Conservation (phyloP, 1,284 basidiomycete species). For the Pseudozyma sp. region DNA sequence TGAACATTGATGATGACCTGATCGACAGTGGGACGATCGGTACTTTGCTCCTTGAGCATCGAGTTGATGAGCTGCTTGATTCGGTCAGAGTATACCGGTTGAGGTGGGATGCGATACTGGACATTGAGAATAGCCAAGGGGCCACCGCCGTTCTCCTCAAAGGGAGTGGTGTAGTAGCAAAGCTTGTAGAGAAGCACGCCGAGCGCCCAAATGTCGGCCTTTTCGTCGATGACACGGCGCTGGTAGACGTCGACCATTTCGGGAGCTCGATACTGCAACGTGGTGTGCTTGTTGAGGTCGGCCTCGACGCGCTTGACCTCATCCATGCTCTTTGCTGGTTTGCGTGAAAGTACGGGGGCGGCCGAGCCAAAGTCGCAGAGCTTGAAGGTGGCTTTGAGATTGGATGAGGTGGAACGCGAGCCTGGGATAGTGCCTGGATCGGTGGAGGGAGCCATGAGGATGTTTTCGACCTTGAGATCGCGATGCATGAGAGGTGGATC, state of each 20-base stretch:
- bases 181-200: conserved; percentile 82
- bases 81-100: conserved; percentile 88
- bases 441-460: conserved; percentile 75
- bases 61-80: conserved; percentile 83
- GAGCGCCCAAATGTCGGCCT: conserved; percentile 85
- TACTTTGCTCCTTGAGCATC: conserved; percentile 60
- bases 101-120: conserved; percentile 78
- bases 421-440: conserved; percentile 43
- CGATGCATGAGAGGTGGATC: conserved; percentile 90
- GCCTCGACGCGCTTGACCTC: conserved; percentile 83
- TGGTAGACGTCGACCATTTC: conserved; percentile 96
- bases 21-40: conserved; percentile 56
- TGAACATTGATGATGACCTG: conserved; percentile 57
- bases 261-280: conserved; percentile 92
- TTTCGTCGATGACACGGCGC: conserved; percentile 85
- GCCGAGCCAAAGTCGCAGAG: conserved; percentile 98
- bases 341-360: conserved; percentile 71
- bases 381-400: conserved; percentile 76
- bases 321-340: conserved; percentile 57
- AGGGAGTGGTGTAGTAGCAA: conserved; percentile 99
- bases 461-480: conserved; percentile 96
- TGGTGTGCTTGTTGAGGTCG: conserved; percentile 93
- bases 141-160: conserved; percentile 79
- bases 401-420: conserved; percentile 72
- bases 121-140: conserved; percentile 95